Evolutionary conservation across 169 alveolate genomes (phyloP), one percentile per base, ranked within the genome.

Genomic region (Plasmodium vivax): DNA sequence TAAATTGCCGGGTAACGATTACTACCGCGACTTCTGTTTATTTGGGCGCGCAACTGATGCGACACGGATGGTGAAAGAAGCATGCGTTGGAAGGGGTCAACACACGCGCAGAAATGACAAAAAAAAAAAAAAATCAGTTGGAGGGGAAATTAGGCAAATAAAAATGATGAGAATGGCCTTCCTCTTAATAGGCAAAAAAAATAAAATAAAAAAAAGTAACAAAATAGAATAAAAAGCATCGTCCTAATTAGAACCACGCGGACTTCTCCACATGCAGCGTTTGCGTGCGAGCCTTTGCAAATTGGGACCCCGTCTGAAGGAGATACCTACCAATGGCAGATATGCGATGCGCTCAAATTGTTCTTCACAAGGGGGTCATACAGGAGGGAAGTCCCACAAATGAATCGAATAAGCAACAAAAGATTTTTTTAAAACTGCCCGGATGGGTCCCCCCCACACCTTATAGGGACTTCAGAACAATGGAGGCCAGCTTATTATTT

Each of bases 401-500:
- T 51, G 23, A 51, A 51, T 51, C 23, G 9, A 80, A 38, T 5
- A 43, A 43, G 27, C 19, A 80, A 27, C 34, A n/a, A 19, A 7
- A 41, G 2, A 12, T 80, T 10, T 16, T 34, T 45, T 80, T 23
- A n/a, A 19, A 43, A 77, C 16, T 30, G 84, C n/a, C 51, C 5
- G 68, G 30, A 38, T 77, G 23, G 23, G 27, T 77, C 19, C 56
- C 1, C 36, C 68, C 23, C 19, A 3, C 12, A 10, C 68, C 30
- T 23, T 84, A 84, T 0, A 72, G 41, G 41, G 93, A 84, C 5
- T 84, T 84, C 58, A 84, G 72, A 84, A 84, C 93, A 72, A 84
- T 71, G 36, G 83, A 58, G 27, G 93, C 93, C 36, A 84, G 36
- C 75, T 47, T 84, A 23, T 72, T 84, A 84, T 84, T 84, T 41